Base-by-base conservation (phyloP, 441 rosid species). In the Populus hybrid region DNA sequence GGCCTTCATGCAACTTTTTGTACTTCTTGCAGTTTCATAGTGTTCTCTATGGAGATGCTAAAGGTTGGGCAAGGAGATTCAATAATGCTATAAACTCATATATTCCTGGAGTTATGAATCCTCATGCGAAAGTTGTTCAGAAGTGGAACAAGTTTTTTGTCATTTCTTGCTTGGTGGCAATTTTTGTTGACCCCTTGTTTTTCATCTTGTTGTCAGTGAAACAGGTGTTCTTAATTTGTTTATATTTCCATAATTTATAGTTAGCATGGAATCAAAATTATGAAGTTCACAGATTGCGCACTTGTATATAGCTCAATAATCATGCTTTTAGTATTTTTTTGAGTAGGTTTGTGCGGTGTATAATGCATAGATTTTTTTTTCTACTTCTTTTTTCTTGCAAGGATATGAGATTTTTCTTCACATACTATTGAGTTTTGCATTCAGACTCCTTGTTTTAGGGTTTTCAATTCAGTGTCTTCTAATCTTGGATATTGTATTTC, bases 141-240 rank as follows among this genome's bases (percentile, higher is more conserved):
- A 76, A 14, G 5, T 95, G 98, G 98, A 88, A 86, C 85, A 82
- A 88, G 77, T 88, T 90, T 79, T 90, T 92, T 80, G 93, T 89
- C 64, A 83, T 89, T 78, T 88, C 92, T 36, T 95, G 92, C 80
- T 82, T 93, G 86, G 76, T 90, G 86, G 95, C 96, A 59, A 87
- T 93, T 77, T 93, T 93, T 74, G 75, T 92, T 5, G 99, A 95
- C 77, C 99, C 97, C 0, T 83, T 93, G 79, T 95, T 93, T 83
- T 90, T 92, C 89, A 88, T 92, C 91, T 81, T 91, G 87, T 82
- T 89, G 30, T 81, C 82, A 24, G 87, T 84, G 61, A 68, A 77
- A 50, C 7, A 85, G 93, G 99, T 93, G 84, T 66, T 69, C 34
- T 72, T 84, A 6, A 46, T 46, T 30, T 67, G n/a, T 14, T 18